phyloP scores from a whole-genome alignment of 208 protist genomes.

The Acanthamoeba healyi region DNA sequence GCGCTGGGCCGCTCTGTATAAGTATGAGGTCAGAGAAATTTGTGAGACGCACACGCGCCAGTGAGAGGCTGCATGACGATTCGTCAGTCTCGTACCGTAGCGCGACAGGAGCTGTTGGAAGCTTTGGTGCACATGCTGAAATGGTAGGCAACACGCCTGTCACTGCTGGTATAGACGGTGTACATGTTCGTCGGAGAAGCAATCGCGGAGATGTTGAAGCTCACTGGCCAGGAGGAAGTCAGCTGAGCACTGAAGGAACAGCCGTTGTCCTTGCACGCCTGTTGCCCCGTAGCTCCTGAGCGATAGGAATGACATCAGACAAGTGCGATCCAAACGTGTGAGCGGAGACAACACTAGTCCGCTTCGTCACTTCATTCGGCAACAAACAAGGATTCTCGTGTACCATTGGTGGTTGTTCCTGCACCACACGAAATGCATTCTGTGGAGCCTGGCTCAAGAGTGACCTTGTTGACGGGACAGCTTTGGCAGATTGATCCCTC shows the following conservation, averaged over 20 bases:
- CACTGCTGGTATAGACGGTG: background rate
- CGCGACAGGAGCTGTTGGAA: conserved; percentile 32
- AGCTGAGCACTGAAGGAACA: background rate
- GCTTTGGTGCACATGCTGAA: conserved; percentile 48
- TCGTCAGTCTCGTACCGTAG: background rate
- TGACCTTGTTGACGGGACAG: conserved; percentile 55
- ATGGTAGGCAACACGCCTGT: background rate
- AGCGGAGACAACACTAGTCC: no score
- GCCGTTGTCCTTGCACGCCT: background rate
- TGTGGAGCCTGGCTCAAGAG: background rate
- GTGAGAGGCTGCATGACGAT: no score
- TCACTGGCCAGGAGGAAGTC: conserved; percentile 26
- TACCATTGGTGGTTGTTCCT: conserved; percentile 9
- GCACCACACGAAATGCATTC: conserved; percentile 49
- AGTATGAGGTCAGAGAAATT: no score
- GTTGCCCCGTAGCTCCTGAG: background rate
- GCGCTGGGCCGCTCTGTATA: background rate
- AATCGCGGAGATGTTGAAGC: conserved; percentile 35
- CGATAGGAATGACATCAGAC: no score
- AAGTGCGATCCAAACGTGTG: background rate
- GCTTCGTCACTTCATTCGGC: background rate
- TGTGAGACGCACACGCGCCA: background rate
- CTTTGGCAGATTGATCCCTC: background rate
- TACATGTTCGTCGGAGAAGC: conserved; percentile 12
- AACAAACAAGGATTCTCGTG: background rate